phyloP scores from a whole-genome alignment of 2,329 filamentous ascomycete species.

The Colletotrichum theobromicola region DNA sequence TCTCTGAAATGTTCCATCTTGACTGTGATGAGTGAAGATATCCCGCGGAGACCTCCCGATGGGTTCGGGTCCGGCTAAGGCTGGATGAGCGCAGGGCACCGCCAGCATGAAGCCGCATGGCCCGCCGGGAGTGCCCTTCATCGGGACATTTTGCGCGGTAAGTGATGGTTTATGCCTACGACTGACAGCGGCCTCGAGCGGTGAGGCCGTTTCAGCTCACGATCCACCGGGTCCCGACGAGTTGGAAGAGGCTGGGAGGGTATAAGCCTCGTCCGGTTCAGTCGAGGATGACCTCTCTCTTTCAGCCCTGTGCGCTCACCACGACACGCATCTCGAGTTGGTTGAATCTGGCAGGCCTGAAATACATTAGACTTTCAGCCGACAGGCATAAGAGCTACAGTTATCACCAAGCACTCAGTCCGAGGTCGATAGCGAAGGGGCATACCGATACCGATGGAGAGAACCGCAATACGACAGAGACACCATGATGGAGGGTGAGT shows the following conservation, averaged over 20 bases:
- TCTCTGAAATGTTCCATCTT: background rate
- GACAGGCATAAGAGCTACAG: background rate
- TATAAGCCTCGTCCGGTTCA: background rate
- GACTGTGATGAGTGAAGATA: background rate
- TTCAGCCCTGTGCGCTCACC: rapidly evolving
- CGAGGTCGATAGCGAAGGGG: background rate
- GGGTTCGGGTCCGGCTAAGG: background rate
- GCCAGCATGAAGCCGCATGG: background rate
- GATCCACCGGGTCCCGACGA: background rate
- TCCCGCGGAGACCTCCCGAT: background rate
- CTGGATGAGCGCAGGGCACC: background rate
- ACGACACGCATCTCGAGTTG: background rate
- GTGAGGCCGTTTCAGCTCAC: slow-evolving; percentile 7
- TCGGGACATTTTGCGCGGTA: background rate
- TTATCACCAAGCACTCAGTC: background rate
- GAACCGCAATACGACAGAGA: background rate
- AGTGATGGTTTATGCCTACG: background rate
- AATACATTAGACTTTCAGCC: background rate
- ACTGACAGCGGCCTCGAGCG: background rate
- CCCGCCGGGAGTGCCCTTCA: background rate
- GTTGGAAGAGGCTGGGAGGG: background rate
- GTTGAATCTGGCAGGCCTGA: background rate
- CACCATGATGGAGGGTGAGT: background rate
- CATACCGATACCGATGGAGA: background rate
- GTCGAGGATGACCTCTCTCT: background rate